Evolutionary conservation across 208 protist species (phyloP).

Genomic region (Porcisia deanei): DNA sequence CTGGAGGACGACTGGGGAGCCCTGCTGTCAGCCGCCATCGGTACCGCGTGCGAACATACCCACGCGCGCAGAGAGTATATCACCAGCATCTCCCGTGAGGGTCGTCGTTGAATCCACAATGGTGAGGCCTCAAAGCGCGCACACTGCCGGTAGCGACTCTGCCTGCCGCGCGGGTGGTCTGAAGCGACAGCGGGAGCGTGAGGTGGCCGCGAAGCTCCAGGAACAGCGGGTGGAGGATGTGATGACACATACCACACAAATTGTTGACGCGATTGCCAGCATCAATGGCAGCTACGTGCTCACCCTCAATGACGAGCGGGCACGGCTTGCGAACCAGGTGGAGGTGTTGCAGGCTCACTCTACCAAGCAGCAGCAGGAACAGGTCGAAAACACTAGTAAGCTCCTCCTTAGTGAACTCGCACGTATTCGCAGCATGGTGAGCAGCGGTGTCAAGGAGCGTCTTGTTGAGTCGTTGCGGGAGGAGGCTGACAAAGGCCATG

Average conservation of each 20-base stretch:
- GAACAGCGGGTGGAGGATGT: constrained; percentile 33
- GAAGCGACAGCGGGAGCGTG: constrained; percentile 29
- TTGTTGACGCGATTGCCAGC: constrained; percentile 26
- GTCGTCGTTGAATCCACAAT: not conserved
- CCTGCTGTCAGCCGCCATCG: not conserved
- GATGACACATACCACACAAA: constrained; percentile 28
- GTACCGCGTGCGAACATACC: not conserved
- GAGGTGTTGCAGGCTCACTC: constrained; percentile 14
- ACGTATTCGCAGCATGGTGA: constrained; percentile 12
- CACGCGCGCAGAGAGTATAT: not conserved
- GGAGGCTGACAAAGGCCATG: constrained; percentile 17
- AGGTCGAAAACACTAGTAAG: constrained; percentile 11
- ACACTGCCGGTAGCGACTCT: not conserved
- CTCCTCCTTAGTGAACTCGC: constrained; percentile 11
- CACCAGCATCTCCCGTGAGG: too few species aligned
- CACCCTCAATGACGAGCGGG: constrained; percentile 21
- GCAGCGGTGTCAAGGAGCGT: constrained; percentile 16
- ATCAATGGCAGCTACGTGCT: constrained; percentile 27
- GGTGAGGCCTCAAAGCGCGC: not conserved
- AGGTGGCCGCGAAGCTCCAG: constrained; percentile 18
- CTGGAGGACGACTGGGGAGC: not conserved
- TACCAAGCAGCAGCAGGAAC: constrained; percentile 1
- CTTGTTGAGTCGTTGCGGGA: constrained; percentile 11
- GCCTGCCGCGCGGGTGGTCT: not conserved
- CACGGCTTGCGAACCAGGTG: constrained; percentile 5